A percentile compares a stretch with the other conserved stretches of the same genome.
Conservation (phyloP, 2,329 filamentous ascomycete genomes). For the Alternaria triticimaculans region DNA sequence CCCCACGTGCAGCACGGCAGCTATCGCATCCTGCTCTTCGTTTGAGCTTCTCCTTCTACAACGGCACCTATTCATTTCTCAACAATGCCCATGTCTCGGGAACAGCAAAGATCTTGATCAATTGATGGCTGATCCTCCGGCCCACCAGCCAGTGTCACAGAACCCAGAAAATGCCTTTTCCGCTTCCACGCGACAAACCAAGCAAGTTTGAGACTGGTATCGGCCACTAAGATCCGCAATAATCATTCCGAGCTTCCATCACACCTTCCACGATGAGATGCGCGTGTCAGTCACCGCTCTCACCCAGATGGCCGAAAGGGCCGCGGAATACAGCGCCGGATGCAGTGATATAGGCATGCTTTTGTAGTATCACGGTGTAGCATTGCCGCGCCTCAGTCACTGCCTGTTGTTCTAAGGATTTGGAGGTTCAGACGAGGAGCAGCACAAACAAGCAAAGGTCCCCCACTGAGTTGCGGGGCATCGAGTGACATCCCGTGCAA, state of each 20-base stretch:
- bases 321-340: neutral
- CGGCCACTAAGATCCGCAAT: slow-evolving; percentile 15
- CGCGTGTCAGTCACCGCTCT: slow-evolving; percentile 24
- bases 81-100: slow-evolving; percentile 5
- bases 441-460: neutral
- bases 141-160: slow-evolving; percentile 33
- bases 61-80: neutral
- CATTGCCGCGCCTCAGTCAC: neutral
- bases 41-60: neutral
- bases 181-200: slow-evolving; percentile 48
- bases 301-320: neutral
- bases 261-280: slow-evolving; percentile 21
- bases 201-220: slow-evolving; percentile 21
- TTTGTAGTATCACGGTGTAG: neutral
- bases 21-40: slow-evolving; percentile 2
- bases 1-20: slow-evolving; percentile 13
- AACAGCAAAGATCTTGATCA: slow-evolving; percentile 2
- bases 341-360: neutral
- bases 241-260: slow-evolving; percentile 28
- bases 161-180: slow-evolving; percentile 24
- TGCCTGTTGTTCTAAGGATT: neutral
- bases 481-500: slow-evolving; percentile 1
- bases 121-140: slow-evolving; percentile 8
- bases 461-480: neutral
- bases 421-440: neutral